Conservation (phyloP, 352 stramenopile species). For the Globisporangium takayamanum region DNA sequence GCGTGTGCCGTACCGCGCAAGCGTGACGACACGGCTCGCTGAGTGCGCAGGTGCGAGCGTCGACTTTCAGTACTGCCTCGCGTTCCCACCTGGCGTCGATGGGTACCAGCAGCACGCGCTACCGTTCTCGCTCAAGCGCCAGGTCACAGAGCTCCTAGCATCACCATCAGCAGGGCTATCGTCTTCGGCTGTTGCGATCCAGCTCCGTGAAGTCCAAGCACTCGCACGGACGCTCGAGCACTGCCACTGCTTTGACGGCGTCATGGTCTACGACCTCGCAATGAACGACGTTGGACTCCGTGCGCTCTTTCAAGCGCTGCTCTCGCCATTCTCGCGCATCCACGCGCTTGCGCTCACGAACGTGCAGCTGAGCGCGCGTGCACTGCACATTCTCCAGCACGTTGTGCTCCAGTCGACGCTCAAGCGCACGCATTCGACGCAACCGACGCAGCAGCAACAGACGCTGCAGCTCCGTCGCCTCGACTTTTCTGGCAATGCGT, state of each 20-base stretch:
- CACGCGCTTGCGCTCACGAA: conserved; percentile 43
- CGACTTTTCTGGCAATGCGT: conserved; percentile 64
- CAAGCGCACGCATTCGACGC: conserved; percentile 9
- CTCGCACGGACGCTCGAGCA: conserved; percentile 34
- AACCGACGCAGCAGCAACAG: conserved; percentile 3
- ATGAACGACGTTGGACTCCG: conserved; percentile 35
- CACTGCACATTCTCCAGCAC: conserved; percentile 43
- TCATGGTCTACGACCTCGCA: conserved; percentile 41
- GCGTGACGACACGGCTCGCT: conserved; percentile 33
- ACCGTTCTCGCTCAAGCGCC: conserved; percentile 1
- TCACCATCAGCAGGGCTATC: neutral
- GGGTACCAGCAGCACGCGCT: conserved; percentile 20
- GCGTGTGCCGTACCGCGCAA: conserved; percentile 34
- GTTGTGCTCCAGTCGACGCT: conserved; percentile 53
- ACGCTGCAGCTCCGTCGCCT: conserved; percentile 30
- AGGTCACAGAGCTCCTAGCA: neutral
- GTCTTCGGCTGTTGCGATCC: conserved; percentile 8
- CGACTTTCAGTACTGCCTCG: conserved; percentile 64
- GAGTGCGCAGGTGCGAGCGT: conserved; percentile 46
- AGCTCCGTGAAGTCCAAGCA: conserved; percentile 41
- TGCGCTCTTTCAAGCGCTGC: conserved; percentile 44
- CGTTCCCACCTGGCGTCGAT: conserved; percentile 21
- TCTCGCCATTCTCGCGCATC: conserved; percentile 29
- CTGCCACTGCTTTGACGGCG: conserved; percentile 33
- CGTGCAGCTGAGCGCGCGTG: conserved; percentile 27